A percentile compares a stretch with the other conserved stretches of the same genome.
Evolutionary conservation across 2,329 filamentous ascomycete genomes (phyloP).

Genomic region (Cadophora malorum): DNA sequence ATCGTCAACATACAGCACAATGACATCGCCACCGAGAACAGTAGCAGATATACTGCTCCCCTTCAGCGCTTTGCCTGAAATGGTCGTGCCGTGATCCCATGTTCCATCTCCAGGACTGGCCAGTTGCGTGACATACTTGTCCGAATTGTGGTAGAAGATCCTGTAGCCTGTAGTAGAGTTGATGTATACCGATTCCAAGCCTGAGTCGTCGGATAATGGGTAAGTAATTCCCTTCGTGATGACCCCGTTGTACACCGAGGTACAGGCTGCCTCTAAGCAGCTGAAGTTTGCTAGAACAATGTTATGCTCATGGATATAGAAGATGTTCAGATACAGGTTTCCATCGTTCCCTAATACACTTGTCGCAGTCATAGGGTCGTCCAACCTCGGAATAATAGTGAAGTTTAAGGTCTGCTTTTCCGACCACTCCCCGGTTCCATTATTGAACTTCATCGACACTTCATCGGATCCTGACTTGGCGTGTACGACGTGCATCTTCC

Average conservation of each 20-base stretch:
- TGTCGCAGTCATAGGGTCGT: constrained; percentile 23
- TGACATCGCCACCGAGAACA: constrained; percentile 10
- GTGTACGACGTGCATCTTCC: constrained; percentile 24
- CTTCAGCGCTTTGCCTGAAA: constrained; percentile 25
- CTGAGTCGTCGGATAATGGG: not conserved
- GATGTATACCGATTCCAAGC: constrained; percentile 17
- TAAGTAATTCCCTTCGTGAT: constrained; percentile 4
- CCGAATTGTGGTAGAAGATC: constrained; percentile 27
- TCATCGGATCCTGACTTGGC: constrained; percentile 14
- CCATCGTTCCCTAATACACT: constrained; percentile 21
- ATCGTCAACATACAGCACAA: not conserved
- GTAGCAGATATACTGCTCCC: constrained; percentile 22
- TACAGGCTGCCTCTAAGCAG: constrained; percentile 14
- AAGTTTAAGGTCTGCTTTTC: constrained; percentile 20
- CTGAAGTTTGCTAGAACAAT: constrained; percentile 28
- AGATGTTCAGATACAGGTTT: constrained; percentile 24
- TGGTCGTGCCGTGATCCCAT: constrained; percentile 22
- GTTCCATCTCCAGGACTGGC: constrained; percentile 15
- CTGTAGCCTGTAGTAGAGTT: not conserved
- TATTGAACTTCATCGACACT: not conserved
- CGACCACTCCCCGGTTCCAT: constrained; percentile 11
- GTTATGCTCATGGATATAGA: constrained; percentile 24
- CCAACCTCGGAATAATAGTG: constrained; percentile 17
- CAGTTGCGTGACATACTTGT: constrained; percentile 24
- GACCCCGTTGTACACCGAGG: constrained; percentile 10